Percentiles rank a stretch among this genome's conserved stretches.
Conservation (phyloP, 495 filamentous ascomycete genomes). For the Hypoxylon rickii region DNA sequence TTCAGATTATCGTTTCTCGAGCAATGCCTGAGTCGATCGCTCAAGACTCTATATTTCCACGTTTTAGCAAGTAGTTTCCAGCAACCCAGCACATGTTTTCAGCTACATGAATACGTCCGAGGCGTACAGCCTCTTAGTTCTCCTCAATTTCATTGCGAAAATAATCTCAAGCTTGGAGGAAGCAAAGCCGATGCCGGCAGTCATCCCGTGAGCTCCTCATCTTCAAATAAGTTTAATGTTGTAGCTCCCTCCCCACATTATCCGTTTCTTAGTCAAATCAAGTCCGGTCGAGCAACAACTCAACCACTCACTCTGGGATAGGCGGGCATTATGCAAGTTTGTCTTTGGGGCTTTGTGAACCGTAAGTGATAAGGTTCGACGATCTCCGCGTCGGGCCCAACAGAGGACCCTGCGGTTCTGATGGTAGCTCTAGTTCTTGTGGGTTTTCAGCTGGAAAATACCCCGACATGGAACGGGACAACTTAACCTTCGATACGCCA, state of each 20-base stretch:
- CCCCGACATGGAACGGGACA: slow-evolving; percentile 27
- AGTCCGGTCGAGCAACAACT: too few relatives aligned
- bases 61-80: background rate
- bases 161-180: too few relatives aligned
- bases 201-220: too few relatives aligned
- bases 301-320: background rate
- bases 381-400: too few relatives aligned
- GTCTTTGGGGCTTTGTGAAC: background rate
- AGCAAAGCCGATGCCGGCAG: too few relatives aligned
- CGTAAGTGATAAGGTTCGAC: slow-evolving; percentile 7
- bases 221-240: too few relatives aligned
- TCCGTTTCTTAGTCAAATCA: too few relatives aligned
- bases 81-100: background rate
- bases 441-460: background rate
- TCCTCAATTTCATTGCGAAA: too few relatives aligned
- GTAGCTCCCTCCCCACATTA: too few relatives aligned
- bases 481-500: slow-evolving; percentile 3
- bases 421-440: background rate
- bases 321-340: slow-evolving; percentile 1
- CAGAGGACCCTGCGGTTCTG: too few relatives aligned
- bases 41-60: background rate
- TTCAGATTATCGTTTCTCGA: background rate
- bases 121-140: too few relatives aligned
- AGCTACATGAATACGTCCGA: background rate
- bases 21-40: too few relatives aligned